Evolutionary conservation across 345 rosid species (phyloP).

Genomic region (Orychophragmus violaceus): DNA sequence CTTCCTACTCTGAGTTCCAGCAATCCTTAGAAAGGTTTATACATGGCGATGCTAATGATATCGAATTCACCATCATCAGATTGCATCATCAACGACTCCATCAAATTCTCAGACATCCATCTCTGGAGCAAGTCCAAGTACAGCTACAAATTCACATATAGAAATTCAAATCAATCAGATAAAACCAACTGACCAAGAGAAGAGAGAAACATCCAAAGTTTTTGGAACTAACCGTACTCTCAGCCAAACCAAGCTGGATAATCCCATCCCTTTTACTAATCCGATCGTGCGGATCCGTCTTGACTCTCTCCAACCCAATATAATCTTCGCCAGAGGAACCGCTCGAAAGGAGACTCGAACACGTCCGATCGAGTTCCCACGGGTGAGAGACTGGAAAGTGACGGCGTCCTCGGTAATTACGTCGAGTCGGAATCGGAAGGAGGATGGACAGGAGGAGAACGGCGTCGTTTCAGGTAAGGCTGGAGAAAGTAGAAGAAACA

Average conservation of each 20-base stretch:
- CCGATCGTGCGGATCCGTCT: conserved; percentile 55
- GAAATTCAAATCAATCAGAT: too few species aligned
- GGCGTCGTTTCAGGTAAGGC: conserved; percentile 61
- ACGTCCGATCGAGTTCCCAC: conserved; percentile 49
- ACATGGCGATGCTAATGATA: conserved; percentile 58
- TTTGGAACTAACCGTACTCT: conserved; percentile 51
- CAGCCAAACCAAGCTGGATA: conserved; percentile 84
- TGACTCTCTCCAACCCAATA: conserved; percentile 55
- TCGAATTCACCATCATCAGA: conserved; percentile 38
- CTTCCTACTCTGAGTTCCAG: conserved; percentile 65
- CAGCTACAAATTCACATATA: conserved; percentile 39
- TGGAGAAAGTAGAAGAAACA: conserved; percentile 77
- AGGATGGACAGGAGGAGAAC: conserved; percentile 57
- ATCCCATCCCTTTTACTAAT: conserved; percentile 48
- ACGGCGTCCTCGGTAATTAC: conserved; percentile 48
- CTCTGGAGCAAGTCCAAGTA: conserved; percentile 83
- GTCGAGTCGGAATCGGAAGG: conserved; percentile 37
- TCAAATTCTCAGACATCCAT: conserved; percentile 66
- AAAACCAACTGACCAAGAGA: background rate
- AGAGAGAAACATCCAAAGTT: background rate
- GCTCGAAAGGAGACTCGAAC: conserved; percentile 58
- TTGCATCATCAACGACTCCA: conserved; percentile 38
- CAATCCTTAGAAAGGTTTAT: conserved; percentile 69
- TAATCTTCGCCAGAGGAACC: conserved; percentile 49
- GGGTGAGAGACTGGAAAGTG: conserved; percentile 44